Conservation (phyloP, 2,329 filamentous ascomycete genomes). For the Aureobasidium sp. region DNA sequence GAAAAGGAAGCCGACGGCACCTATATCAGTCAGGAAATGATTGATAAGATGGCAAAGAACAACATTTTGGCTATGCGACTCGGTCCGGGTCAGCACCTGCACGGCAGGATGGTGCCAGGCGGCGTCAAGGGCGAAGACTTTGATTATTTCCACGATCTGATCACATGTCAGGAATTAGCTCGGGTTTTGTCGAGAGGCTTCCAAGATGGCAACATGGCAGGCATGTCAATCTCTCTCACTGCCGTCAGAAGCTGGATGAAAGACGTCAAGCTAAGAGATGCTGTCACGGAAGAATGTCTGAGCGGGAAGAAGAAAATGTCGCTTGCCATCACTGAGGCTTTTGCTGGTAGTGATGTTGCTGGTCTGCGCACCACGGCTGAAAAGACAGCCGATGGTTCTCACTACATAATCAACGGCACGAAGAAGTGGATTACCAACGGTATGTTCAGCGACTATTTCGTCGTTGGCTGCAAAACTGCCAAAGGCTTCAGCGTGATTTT, state of each 20-base stretch:
- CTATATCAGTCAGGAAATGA: conserved; percentile 61
- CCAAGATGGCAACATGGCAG: conserved; percentile 79
- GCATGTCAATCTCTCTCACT: conserved; percentile 76
- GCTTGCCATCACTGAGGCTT: conserved; percentile 80
- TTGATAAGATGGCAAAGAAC: conserved; percentile 68
- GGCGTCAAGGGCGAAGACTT: conserved; percentile 74
- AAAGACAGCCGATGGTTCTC: conserved; percentile 67
- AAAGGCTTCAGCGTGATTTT: conserved; percentile 74
- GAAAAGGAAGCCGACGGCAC: conserved; percentile 68
- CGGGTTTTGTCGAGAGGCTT: conserved; percentile 70
- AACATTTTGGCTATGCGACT: conserved; percentile 75
- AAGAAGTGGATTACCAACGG: conserved; percentile 89
- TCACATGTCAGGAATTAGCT: conserved; percentile 64
- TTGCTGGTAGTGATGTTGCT: conserved; percentile 77
- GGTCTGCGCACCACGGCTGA: conserved; percentile 69
- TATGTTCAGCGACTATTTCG: conserved; percentile 75
- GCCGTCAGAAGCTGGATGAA: conserved; percentile 73
- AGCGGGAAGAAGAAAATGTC: conserved; percentile 82
- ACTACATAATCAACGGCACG: conserved; percentile 63
- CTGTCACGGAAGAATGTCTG: conserved; percentile 64
- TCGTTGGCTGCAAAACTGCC: conserved; percentile 69
- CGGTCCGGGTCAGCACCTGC: conserved; percentile 73
- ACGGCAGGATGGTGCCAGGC: conserved; percentile 60
- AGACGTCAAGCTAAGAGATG: conserved; percentile 58
- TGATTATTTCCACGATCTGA: conserved; percentile 69